These are phyloP conservation scores for Marchantia polymorpha DNA, from an alignment of 225 moss, liverwort and hornwort genomes.

Conservation along the genomic window DNA sequence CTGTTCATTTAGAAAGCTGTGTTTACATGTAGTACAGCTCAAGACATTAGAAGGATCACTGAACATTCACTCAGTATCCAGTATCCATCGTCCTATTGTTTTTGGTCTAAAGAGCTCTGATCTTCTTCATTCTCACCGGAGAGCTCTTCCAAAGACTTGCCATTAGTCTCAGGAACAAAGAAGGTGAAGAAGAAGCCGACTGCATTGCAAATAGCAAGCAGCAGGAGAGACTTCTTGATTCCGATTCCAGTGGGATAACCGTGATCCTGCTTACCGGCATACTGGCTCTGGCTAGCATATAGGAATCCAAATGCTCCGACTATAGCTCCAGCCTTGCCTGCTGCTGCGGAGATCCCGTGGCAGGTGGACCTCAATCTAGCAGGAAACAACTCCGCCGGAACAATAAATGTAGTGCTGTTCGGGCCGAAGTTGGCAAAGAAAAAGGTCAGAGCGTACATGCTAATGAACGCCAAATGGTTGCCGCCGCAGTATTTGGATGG, in stretches of 20 bases:
- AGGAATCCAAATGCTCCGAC: constrained; percentile 21
- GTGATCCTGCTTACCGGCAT: not conserved
- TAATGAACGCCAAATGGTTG: constrained; percentile 5
- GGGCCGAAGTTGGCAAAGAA: constrained; percentile 31
- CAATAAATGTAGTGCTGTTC: constrained; percentile 21
- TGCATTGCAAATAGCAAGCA: constrained; percentile 19
- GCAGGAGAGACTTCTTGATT: constrained; percentile 6
- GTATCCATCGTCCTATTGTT: too few species aligned
- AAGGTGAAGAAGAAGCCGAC: constrained; percentile 25
- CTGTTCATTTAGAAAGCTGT: too few species aligned
- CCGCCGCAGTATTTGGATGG: constrained; percentile 4
- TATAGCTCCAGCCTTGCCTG: constrained; percentile 27
- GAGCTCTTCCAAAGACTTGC: constrained; percentile 29
- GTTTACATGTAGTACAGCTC: too few species aligned
- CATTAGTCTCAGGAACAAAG: constrained; percentile 29
- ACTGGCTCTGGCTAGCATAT: constrained; percentile 11
- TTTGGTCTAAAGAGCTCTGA: too few species aligned
- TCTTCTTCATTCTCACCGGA: constrained; percentile 24
- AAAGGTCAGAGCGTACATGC: constrained; percentile 20
- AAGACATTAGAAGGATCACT: too few species aligned
- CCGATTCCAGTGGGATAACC: constrained; percentile 22
- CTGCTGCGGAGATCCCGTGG: constrained; percentile 23
- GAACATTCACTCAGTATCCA: too few species aligned
- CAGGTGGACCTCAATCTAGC: constrained; percentile 26
- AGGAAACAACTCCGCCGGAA: constrained; percentile 25